Evolutionary conservation across 106 monocot genomes (phyloP), one percentile per base, ranked within the genome.

Genomic region (Allium sativum): DNA sequence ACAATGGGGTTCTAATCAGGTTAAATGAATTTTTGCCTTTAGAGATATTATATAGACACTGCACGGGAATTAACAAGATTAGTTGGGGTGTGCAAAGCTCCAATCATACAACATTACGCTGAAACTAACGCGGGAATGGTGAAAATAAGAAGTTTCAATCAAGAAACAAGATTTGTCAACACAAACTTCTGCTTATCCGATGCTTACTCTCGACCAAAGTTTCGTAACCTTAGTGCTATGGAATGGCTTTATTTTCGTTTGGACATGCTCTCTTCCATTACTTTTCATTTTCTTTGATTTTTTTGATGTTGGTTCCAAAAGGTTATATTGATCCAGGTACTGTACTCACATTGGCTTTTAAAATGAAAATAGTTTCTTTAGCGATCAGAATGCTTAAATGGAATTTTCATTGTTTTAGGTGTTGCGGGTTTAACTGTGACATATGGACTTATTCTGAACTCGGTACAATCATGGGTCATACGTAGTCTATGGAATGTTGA

Each of bases 21-120:
- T 61, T 19, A 45, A 7, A 60, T 10, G 1, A 44, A 16, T 8
- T 22, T 60, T 43, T 22, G 18, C n/a, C 9, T 55, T 58, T 72
- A 92, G 92, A 48, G 69, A 78, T 87, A 92, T 48, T 92, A 92
- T 65, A 81, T 87, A 55, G 67, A 68, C 10, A 76, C 92, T 18
- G 81, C 87, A 56, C 71, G 92, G 6, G 92, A 92, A 50, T 53
- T 92, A 44, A 65, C 86, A 43, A 64, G 92, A 59, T 54, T 92
- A 51, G 67, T 77, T 14, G 87, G 87, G 3, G 81, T 92, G 16
- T 81, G 81, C 69, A 78, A 78, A 74, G 83, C 92, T 58, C 87
- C 92, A 12, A 78, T 92, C 47, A 87, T 92, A 64, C 87, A 92
- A 54, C 80, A 92, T 54, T 92, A 87, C 70, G 72, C 92, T 4